Evolutionary conservation across 2,329 filamentous ascomycete genomes (phyloP), one percentile per base, ranked within the genome.

Genomic region (Epichloe typhina): DNA sequence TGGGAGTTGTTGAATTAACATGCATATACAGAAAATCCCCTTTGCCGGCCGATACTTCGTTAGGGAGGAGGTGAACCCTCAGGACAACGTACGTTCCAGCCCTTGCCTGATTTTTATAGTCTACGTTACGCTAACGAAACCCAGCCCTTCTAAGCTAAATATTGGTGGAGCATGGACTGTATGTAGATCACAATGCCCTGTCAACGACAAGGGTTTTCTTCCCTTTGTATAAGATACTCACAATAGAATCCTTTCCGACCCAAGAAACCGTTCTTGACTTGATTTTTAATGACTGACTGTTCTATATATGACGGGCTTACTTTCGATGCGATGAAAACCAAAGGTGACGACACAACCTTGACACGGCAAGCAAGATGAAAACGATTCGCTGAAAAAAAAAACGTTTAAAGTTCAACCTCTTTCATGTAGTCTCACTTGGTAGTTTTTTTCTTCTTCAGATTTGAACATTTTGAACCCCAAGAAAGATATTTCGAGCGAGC

Each of bases 31-130:
- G 76, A 77, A 79, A 65, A 55, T 83, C 19, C 80, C 80, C 56
- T 54, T 77, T 58, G 56, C 82, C 53, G 72, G 72, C 56, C 54
- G 59, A 46, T 68, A 71, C 66, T 83, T 73, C 64, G 59, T 71
- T 59, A 73, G 75, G 64, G 69, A 75, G 62, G 72, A 79, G 62
- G 59, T 77, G 57, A 73, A 77, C 58, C 69, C 79, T 53, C 76
- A 79, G 53, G 80, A 83, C 69, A 82, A 81, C 69, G 79, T 83
- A 59, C 70, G 78, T 73, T 11, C 26, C 11, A 11, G 31, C 9
- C 3, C 5, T 12, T 44, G 26, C 17, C 1, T 26, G 12, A 7
- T 26, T 15, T n/a, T 36, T 12, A 19, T 15, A 6, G 9, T n/a
- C 31, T 7, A 23, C 21, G 33, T 13, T 35, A 3, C 37, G 31